Evolutionary conservation across 306 rosid species (phyloP).

Genomic region (Dalbergia cochinchinensis): DNA sequence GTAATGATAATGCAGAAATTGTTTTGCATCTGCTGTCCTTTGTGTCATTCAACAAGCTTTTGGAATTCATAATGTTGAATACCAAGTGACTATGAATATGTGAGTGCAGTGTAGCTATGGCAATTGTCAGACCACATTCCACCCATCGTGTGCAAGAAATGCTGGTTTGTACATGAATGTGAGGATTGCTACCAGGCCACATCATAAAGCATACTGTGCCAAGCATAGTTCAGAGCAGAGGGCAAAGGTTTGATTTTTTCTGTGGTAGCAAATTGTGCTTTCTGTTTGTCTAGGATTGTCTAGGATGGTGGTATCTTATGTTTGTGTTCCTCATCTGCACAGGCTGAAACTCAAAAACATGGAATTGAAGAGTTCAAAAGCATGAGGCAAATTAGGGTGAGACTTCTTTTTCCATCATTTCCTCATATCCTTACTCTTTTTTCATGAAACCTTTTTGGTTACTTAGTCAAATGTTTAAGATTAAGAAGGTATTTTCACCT

Average conservation of each 20-base stretch:
- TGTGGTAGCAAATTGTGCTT: not conserved
- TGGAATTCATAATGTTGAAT: conserved; percentile 27
- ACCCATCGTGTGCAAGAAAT: conserved; percentile 93
- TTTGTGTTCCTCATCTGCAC: conserved; percentile 44
- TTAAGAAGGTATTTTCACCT: not conserved
- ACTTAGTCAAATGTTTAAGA: conserved; percentile 44
- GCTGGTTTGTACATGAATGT: conserved; percentile 78
- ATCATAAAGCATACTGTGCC: conserved; percentile 96
- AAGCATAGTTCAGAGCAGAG: conserved; percentile 90
- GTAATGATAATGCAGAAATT: conserved; percentile 48
- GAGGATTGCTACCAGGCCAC: conserved; percentile 77
- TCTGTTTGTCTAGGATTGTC: conserved; percentile 28
- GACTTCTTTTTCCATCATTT: conserved; percentile 24
- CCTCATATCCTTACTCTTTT: not conserved
- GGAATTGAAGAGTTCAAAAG: conserved; percentile 90
- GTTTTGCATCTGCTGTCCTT: not conserved
- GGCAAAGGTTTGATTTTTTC: conserved; percentile 71
- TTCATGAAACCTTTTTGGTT: not conserved
- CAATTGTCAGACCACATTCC: conserved; percentile 85
- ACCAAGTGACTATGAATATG: conserved; percentile 32
- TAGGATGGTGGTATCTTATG: conserved; percentile 22
- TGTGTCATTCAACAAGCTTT: conserved; percentile 23
- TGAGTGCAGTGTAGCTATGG: conserved; percentile 91
- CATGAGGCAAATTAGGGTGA: conserved; percentile 87
- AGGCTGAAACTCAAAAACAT: conserved; percentile 91